These are phyloP conservation scores for Limnomonas spitsbergensis DNA, from an alignment of 139 green algal species.

Conservation along the genomic window DNA sequence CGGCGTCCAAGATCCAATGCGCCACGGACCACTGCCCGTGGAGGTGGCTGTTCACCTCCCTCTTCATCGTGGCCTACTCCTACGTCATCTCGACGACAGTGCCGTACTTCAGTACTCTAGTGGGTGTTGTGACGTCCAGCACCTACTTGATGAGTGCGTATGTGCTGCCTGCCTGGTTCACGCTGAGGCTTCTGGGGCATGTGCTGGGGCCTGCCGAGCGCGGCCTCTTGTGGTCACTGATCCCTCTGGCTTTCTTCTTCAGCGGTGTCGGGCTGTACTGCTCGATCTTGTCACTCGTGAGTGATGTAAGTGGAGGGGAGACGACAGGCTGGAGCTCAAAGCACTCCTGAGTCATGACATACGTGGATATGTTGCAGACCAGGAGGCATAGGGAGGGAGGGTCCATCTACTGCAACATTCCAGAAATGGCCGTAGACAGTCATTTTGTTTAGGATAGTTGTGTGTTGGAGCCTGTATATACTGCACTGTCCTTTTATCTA, in stretches of 20 bases:
- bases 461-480: no score
- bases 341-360: no score
- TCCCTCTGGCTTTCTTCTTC: background rate
- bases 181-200: background rate
- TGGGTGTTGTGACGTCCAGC: constrained; percentile 20
- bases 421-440: no score
- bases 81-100: constrained; percentile 43
- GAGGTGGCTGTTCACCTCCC: constrained; percentile 33
- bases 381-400: no score
- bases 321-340: no score
- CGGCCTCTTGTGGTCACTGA: background rate
- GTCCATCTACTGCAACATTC: no score
- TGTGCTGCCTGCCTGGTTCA: background rate
- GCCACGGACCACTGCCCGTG: constrained; percentile 2
- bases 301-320: no score
- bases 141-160: background rate
- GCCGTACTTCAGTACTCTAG: constrained; percentile 57
- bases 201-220: background rate
- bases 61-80: constrained; percentile 46
- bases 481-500: no score
- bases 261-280: background rate
- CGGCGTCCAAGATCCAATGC: background rate
- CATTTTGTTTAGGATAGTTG: no score
- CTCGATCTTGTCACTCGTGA: background rate
- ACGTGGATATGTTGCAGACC: no score